Evolutionary conservation across 176 grass and related monocot genomes (phyloP), one percentile per base, ranked within the genome.

Genomic region (Alloteropsis semialata): DNA sequence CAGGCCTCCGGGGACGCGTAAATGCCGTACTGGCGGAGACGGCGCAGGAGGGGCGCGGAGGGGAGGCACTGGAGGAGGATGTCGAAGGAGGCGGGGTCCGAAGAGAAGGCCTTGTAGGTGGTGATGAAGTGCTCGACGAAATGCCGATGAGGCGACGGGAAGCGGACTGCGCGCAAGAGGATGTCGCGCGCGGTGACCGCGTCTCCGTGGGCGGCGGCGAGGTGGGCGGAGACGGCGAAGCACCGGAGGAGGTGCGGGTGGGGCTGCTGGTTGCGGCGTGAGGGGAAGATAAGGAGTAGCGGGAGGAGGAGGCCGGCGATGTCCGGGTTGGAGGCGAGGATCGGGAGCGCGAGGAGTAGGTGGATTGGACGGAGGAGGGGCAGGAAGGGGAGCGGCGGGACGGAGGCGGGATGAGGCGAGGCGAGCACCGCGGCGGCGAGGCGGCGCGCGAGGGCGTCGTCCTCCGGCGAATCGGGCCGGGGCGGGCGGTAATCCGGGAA

Each of bases 51-150:
- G 36, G 86, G 29, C 8, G 60, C 79, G 16, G 86, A 88, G 65
- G 92, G 86, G 51, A 93, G 69, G 37, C 90, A 91, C 39, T 69
- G 49, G 49, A 98, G 88, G 69, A 98, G 92, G 44, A 95, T 75
- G 67, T 95, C 92, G 87, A 95, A 95, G 34, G 94, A 88, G 56
- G 70, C 79, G 33, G 95, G 95, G 51, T 89, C 60, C 16, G 90
- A 92, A n/a, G 90, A 98, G 88, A 93, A 98, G 38, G 90, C 44
- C 81, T 93, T 98, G 75, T 98, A 98, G 8, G 92, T 91, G 87
- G 59, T 88, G 70, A 98, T 86, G 65, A 94, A 91, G 21, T 88
- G 84, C 49, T 93, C 83, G 65, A 95, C 64, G 69, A 94, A 98
- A 76, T 92, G 90, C 33, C 83, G 69, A 8, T 84, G 86, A 81